Base-by-base conservation (phyloP, 306 rosid species). In the Prunus mira region DNA sequence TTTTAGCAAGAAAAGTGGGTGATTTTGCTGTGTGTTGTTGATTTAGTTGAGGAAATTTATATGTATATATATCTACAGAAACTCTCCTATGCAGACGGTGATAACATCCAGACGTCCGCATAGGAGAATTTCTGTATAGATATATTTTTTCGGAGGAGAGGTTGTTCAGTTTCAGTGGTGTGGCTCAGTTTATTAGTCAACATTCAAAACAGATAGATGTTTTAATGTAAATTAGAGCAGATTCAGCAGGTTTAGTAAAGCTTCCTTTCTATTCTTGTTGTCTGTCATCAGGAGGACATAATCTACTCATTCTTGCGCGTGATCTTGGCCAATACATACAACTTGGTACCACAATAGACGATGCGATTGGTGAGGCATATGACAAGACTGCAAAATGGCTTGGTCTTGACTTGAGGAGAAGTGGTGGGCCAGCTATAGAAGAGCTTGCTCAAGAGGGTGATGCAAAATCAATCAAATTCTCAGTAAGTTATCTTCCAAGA, bases 341-440 rank as follows among this genome's bases (percentile, higher is more conserved):
- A 85, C 96, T 94, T 73, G 98, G 98, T 71, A 94, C 98, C 72
- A 92, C 96, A 50, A 92, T 94, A 81, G 98, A 94, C 65, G 98
- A 94, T 86, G 97, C 98, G 22, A 89, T 94, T 77, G 97, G 98
- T 18, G 98, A 94, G 89, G 98, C 98, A 34, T 94, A 91, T 79
- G 97, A 92, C 89, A 94, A 94, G 86, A 87, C 89, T 57, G 98
- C 98, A 67, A 94, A 92, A 80, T 94, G 98, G 98, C 97, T 94
- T 27, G 96, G 96, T 69, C 98, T 94, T 86, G 98, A 94, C 83
- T 14, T 94, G 86, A 87, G 98, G 83, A 90, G 89, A 83, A 94
- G 98, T 84, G 98, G 98, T 47, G 98, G 98, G 55, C 98, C 97
- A 71, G 98, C 98, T 71, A 75, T 94, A 74, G 98, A 94, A 84